Percentiles rank a stretch among this genome's conserved stretches.
Conservation (phyloP, 805 yeast genomes). For the Nakazawaea peltata region DNA sequence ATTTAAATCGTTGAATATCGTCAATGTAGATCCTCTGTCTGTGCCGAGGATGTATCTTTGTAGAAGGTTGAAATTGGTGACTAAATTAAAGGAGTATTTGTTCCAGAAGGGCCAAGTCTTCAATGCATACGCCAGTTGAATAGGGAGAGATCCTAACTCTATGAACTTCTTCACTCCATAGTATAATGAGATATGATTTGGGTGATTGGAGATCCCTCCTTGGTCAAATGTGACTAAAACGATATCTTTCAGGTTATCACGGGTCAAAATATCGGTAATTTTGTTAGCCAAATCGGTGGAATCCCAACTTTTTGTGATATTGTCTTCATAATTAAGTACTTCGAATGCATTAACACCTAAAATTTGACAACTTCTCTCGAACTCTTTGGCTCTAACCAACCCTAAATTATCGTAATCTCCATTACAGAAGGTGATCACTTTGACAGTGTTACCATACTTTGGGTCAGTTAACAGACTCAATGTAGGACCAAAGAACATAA, state of each 20-base stretch:
- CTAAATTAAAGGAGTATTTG: constrained; percentile 41
- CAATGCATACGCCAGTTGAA: constrained; percentile 17
- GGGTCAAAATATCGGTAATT: constrained; percentile 1
- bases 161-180: constrained; percentile 36
- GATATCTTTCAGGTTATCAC: constrained; percentile 17
- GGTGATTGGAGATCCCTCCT: constrained; percentile 75
- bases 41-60: background rate
- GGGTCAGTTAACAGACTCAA: constrained; percentile 41
- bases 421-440: constrained; percentile 61
- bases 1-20: constrained; percentile 30
- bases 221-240: constrained; percentile 74
- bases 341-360: constrained; percentile 40
- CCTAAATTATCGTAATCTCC: constrained; percentile 82
- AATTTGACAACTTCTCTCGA: constrained; percentile 42
- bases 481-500: constrained; percentile 92
- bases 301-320: constrained; percentile 65
- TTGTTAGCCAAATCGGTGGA: constrained; percentile 19
- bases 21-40: constrained; percentile 20
- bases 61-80: background rate
- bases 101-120: constrained; percentile 24
- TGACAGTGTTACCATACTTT: constrained; percentile 40
- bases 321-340: constrained; percentile 51
- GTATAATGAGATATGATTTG: constrained; percentile 70
- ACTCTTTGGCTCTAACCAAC: constrained; percentile 47
- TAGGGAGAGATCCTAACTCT: constrained; percentile 10